Conservation (phyloP, 129 eudicot species). For the Helianthus tuberosus region DNA sequence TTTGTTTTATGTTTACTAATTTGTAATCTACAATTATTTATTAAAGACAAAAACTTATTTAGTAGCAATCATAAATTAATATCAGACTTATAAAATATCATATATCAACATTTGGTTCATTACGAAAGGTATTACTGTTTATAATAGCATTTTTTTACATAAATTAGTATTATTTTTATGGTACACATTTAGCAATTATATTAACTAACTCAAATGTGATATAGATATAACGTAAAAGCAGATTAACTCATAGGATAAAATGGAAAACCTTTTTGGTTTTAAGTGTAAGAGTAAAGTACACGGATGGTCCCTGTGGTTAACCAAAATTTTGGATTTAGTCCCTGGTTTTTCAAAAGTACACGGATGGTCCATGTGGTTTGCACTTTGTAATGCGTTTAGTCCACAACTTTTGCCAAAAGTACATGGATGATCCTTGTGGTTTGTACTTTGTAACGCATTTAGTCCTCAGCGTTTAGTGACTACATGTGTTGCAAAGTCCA, state of each 20-base stretch:
- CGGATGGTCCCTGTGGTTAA: too few species aligned
- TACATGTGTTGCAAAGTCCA: too few species aligned
- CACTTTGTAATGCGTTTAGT: too few species aligned
- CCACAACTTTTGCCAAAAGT: too few species aligned
- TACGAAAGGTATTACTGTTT: not conserved
- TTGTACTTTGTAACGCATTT: too few species aligned
- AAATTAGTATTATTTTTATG: not conserved
- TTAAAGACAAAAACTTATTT: not conserved
- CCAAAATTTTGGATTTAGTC: too few species aligned
- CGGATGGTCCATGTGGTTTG: too few species aligned
- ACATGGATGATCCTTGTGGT: too few species aligned
- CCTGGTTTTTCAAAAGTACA: too few species aligned
- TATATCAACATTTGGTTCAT: not conserved
- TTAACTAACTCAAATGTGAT: not conserved
- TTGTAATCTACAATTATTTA: not conserved
- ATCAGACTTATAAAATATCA: not conserved
- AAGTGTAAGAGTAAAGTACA: not conserved
- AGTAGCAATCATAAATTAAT: not conserved
- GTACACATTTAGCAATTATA: not conserved
- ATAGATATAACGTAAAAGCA: not conserved
- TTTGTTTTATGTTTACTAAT: constrained; percentile 1
- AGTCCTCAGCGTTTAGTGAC: too few species aligned
- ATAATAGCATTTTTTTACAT: not conserved
- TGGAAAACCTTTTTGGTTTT: not conserved
- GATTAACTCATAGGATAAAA: not conserved